Evolutionary conservation across 192 early-diverging fungal genomes (phyloP).

Genomic region (Linnemannia hyalina): DNA sequence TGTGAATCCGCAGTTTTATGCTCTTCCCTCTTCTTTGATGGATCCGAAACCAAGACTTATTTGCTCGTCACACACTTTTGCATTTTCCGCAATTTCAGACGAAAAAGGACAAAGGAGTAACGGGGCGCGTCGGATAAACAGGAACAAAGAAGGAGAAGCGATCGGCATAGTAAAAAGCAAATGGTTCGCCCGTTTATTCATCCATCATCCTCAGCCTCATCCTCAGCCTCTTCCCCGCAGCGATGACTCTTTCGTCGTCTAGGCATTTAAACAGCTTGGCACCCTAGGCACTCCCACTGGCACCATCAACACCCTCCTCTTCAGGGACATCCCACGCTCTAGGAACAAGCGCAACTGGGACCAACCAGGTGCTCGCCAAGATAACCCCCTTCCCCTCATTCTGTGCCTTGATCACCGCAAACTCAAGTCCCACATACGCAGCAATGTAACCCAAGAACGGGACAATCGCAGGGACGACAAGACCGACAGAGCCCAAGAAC

Average conservation of each 20-base stretch:
- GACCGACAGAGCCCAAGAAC: constrained; percentile 54
- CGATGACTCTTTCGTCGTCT: background rate
- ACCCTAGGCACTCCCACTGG: background rate
- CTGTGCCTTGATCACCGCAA: constrained; percentile 59
- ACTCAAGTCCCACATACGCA: constrained; percentile 59
- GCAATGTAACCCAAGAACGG: constrained; percentile 60
- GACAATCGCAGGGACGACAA: constrained; percentile 51
- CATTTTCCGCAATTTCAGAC: no score
- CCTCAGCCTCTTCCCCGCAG: background rate
- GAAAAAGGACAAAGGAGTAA: no score
- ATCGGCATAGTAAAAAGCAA: no score
- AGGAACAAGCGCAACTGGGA: constrained; percentile 58
- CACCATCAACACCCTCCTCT: background rate
- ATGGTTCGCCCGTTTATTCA: no score
- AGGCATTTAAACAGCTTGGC: background rate
- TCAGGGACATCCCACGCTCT: constrained; percentile 55
- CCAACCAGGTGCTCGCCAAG: constrained; percentile 58
- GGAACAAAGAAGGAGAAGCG: no score
- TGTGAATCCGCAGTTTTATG: constrained; percentile 7
- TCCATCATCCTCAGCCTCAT: background rate
- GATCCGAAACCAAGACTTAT: no score
- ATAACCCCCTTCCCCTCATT: constrained; percentile 58
- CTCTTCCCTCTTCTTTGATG: no score
- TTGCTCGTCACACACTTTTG: no score
- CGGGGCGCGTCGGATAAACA: no score